Evolutionary conservation across 371 early-diverging fungal species (phyloP), one percentile per base, ranked within the genome.

Genomic region (Mucor indicus): DNA sequence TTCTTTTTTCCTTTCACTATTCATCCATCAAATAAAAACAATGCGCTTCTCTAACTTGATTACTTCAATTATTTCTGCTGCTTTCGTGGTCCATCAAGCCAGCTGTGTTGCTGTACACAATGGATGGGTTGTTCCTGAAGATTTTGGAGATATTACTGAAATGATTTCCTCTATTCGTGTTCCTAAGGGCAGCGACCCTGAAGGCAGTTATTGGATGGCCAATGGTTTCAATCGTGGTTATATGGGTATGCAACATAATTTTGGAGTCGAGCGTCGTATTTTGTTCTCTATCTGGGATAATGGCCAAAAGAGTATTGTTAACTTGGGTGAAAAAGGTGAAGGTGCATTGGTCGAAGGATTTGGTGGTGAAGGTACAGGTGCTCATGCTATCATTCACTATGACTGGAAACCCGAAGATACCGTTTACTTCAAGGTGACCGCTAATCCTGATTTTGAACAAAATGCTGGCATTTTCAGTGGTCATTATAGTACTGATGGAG

Each of bases 281-380:
- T 32, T 53, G 17, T 58, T 58, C 21, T 37, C 59, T 25, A 24
- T 58, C 0, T 58, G 53, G 53, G 55, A 55, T 31, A 24, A 55
- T 37, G 55, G 55, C n/a, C 40, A 55, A 16, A 48, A 48, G 13
- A 48, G 48, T 25, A 30, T 16, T n/a, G 55, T 55, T 3, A 38
- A 55, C 12, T 23, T 41, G 3, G 4, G 47, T 1, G 12, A 42
- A 19, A 41, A 39, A 6, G 48, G 44, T 1, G 2, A 31, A 11
- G 19, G 30, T 39, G 55, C 27, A 8, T 21, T 5, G 2, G 40
- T 32, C 9, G 48, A 43, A 33, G 42, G 39, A 2, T 58, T 58
- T 48, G 59, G 59, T 23, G 53, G 53, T 15, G 59, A 58, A 41
- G 59, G 53, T 19, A 53, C 53, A 17, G 59, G 59, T 1, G 19